A percentile compares a stretch with the other conserved stretches of the same genome.
Conservation (phyloP, 345 rosid species). For the Camelina hispida region DNA sequence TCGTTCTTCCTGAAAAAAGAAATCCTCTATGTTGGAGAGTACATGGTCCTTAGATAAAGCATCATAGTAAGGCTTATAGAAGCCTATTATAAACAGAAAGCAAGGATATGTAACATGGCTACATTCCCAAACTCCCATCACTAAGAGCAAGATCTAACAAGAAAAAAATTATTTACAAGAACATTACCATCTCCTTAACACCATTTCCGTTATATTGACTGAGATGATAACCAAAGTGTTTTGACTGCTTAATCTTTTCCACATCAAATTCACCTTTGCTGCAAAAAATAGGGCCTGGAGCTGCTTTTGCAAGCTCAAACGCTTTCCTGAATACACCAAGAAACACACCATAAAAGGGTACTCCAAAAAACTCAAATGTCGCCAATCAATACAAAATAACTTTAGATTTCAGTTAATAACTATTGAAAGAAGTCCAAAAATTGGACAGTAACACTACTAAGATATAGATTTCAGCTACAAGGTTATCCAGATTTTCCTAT, state of each 20-base stretch:
- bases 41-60: not conserved
- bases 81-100: conserved; percentile 12
- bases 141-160: conserved; percentile 1
- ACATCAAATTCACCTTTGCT: conserved; percentile 54
- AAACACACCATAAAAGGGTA: conserved; percentile 31
- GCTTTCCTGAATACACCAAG: conserved; percentile 57
- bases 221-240: conserved; percentile 56
- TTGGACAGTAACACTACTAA: not conserved
- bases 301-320: conserved; percentile 73
- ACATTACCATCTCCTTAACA: conserved; percentile 45
- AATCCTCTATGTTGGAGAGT: conserved; percentile 13
- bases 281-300: conserved; percentile 62
- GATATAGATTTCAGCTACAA: conserved; percentile 7
- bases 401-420: not conserved
- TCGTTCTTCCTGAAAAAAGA: conserved; percentile 57
- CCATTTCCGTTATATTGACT: conserved; percentile 54
- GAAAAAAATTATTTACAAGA: conserved; percentile 25
- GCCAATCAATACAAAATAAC: conserved; percentile 4
- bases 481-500: not conserved
- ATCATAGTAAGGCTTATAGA: not conserved
- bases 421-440: conserved; percentile 8
- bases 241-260: conserved; percentile 75
- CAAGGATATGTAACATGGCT: conserved; percentile 3
- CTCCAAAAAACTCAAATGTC: conserved; percentile 7
- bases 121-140: conserved; percentile 13